Evolutionary conservation across 1,139 yeast species (phyloP).

Genomic region (Geotrichum macrosporum): DNA sequence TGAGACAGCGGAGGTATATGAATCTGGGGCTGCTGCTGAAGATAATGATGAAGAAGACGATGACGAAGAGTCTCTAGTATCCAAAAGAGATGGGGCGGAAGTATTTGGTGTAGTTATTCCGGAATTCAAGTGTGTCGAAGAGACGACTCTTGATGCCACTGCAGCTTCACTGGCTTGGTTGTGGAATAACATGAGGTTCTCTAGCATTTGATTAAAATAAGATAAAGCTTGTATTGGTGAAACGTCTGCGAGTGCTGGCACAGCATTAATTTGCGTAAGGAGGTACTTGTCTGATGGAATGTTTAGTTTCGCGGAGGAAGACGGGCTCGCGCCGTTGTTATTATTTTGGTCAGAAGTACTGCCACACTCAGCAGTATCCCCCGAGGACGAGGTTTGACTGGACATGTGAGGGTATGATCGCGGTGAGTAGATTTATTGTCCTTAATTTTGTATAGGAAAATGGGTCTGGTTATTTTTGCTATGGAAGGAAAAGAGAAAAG

Average conservation of each 20-base stretch:
- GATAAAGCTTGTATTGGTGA: slow-evolving; percentile 28
- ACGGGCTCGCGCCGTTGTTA: background rate
- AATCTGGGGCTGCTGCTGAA: background rate
- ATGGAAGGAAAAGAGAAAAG: no score
- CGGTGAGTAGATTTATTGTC: no score
- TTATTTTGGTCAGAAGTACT: background rate
- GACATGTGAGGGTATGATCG: background rate
- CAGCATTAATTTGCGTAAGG: slow-evolving; percentile 10
- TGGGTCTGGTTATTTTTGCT: no score
- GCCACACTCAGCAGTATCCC: background rate
- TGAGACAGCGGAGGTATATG: background rate
- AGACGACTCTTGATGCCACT: no score
- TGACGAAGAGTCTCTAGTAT: background rate
- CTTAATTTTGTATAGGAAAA: background rate
- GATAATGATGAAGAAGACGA: slow-evolving; percentile 2
- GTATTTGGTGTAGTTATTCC: background rate
- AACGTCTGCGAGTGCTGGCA: slow-evolving; percentile 26
- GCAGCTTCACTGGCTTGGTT: background rate
- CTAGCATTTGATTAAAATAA: slow-evolving; percentile 27
- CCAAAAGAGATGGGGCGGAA: background rate
- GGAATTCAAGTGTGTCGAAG: background rate
- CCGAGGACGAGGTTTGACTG: background rate
- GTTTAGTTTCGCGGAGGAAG: background rate
- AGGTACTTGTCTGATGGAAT: slow-evolving; percentile 6
- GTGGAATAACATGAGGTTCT: slow-evolving; percentile 13